Percentiles rank a stretch among this genome's conserved stretches.
These are phyloP conservation scores for Pyrenochaeta sp. DNA, from an alignment of 2,329 filamentous ascomycete genomes.

Conservation along the genomic window DNA sequence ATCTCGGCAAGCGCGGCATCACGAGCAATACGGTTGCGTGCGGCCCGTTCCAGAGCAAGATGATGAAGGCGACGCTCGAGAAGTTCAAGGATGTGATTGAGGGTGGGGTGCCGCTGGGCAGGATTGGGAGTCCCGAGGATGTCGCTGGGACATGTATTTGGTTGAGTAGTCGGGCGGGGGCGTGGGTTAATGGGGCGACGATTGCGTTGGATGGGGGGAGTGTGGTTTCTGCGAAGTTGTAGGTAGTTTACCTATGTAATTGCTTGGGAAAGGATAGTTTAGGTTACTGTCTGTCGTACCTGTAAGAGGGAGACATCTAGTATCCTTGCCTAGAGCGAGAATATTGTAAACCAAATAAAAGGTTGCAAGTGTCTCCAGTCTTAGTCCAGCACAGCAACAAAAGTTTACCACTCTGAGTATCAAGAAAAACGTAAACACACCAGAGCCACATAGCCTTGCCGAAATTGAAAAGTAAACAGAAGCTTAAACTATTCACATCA, in stretches of 20 bases:
- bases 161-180: conserved; percentile 70
- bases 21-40: conserved; percentile 75
- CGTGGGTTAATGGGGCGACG: conserved; percentile 54
- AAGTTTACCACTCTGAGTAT: no score
- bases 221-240: conserved; percentile 48
- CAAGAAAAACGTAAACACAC: no score
- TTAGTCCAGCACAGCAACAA: no score
- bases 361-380: no score
- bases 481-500: no score
- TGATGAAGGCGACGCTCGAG: conserved; percentile 75
- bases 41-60: conserved; percentile 74
- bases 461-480: no score
- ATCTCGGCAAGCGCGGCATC: conserved; percentile 66
- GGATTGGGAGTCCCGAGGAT: conserved; percentile 73
- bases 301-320: no score
- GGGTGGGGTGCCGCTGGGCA: conserved; percentile 67
- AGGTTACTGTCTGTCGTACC: no score
- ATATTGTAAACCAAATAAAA: no score
- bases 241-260: background rate
- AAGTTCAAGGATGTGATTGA: conserved; percentile 64
- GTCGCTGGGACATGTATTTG: conserved; percentile 76
- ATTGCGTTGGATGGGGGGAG: conserved; percentile 52
- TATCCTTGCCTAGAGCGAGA: no score
- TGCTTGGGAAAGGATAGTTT: no score
- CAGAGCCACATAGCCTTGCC: no score